phyloP scores from a whole-genome alignment of 2,329 filamentous ascomycete species.

The Colletotrichum aenigma region DNA sequence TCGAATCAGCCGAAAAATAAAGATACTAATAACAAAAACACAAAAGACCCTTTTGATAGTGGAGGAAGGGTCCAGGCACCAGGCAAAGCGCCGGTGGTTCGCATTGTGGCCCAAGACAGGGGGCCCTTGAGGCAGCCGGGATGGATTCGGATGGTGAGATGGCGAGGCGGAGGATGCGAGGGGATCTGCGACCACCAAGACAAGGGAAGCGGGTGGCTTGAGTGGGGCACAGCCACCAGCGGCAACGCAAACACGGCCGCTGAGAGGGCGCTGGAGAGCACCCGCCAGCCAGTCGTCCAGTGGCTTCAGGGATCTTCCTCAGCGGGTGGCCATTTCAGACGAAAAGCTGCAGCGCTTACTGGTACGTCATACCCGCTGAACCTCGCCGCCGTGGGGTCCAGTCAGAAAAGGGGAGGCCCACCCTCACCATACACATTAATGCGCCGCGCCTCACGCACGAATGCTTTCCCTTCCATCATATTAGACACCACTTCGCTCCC shows the following conservation, averaged over 20 bases:
- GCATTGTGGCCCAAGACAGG: not conserved
- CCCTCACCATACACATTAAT: not conserved
- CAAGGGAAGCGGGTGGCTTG: not conserved
- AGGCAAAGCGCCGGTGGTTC: not conserved
- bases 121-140: not conserved
- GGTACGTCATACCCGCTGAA: constrained; percentile 6
- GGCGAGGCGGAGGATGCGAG: not conserved
- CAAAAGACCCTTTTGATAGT: not conserved
- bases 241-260: not conserved
- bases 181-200: not conserved
- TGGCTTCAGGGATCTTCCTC: constrained; percentile 8
- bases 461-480: not conserved
- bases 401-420: not conserved
- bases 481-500: not conserved
- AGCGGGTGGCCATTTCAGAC: constrained; percentile 15
- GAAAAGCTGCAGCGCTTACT: constrained; percentile 12
- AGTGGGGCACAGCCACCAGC: constrained; percentile 8
- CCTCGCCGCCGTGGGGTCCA: not conserved
- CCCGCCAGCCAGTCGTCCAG: not conserved
- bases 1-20: not conserved
- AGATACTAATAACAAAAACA: not conserved
- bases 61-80: not conserved
- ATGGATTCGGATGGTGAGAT: not conserved
- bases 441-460: not conserved
- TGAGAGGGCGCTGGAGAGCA: not conserved